A percentile compares a stretch with the other conserved stretches of the same genome.
Conservation (phyloP, 2,329 filamentous ascomycete genomes). For the Fusarium sp. region DNA sequence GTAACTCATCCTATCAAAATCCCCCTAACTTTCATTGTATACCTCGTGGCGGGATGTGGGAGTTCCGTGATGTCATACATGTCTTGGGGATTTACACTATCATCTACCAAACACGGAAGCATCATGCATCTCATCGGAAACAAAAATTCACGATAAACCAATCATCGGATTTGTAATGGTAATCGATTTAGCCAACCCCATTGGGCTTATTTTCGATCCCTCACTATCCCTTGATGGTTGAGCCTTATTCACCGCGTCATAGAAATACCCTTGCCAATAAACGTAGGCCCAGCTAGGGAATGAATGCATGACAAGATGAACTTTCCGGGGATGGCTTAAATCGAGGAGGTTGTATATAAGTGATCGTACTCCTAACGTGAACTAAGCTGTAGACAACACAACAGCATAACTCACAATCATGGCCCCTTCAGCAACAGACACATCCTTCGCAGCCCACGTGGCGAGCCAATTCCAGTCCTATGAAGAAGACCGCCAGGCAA, state of each 20-base stretch:
- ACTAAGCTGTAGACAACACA: neutral
- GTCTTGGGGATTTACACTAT: neutral
- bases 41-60: neutral
- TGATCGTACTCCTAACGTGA: neutral
- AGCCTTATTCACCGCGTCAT: constrained; percentile 34
- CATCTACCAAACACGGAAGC: neutral
- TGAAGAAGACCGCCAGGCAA: constrained; percentile 56
- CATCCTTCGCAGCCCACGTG: constrained; percentile 55
- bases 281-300: neutral
- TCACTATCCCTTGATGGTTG: neutral
- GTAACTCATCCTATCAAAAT: neutral
- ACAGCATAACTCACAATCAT: constrained; percentile 15
- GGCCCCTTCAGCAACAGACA: constrained; percentile 50
- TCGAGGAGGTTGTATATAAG: neutral
- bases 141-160: constrained; percentile 12
- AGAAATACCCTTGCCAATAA: constrained; percentile 16
- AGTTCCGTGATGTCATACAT: constrained; percentile 10
- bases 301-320: constrained; percentile 23
- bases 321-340: neutral
- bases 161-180: constrained; percentile 27
- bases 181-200: constrained; percentile 6
- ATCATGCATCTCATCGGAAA: constrained; percentile 23
- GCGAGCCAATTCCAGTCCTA: constrained; percentile 55
- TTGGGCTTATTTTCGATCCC: constrained; percentile 2
- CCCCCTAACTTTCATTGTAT: neutral